Evolutionary conservation across 345 rosid species (phyloP).

Genomic region (Heritiera littoralis): DNA sequence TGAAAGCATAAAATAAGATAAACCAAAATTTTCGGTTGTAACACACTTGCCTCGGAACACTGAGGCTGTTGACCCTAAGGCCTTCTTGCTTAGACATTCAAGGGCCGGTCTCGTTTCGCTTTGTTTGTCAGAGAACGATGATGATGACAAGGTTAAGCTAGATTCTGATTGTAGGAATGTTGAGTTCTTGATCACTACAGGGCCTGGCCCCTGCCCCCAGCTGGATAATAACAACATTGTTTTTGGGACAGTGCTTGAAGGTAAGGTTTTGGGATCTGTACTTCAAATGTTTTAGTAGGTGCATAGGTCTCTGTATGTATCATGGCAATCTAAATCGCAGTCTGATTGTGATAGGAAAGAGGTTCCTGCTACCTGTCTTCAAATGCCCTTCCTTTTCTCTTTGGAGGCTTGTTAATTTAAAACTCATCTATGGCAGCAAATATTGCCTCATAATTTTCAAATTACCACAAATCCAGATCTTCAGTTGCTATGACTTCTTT

Average conservation of each 20-base stretch:
- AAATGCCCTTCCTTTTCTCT: not conserved
- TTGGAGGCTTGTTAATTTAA: not conserved
- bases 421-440: not conserved
- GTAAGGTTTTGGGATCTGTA: constrained; percentile 29
- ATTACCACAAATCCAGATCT: not conserved
- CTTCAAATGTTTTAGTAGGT: not conserved
- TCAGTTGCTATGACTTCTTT: not conserved
- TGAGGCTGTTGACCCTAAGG: no score
- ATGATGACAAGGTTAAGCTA: constrained; percentile 67
- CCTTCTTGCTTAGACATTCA: no score
- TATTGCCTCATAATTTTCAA: not conserved
- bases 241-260: constrained; percentile 86
- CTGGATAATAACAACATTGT: constrained; percentile 77
- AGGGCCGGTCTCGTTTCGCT: constrained; percentile 42
- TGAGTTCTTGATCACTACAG: constrained; percentile 87
- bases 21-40: not conserved
- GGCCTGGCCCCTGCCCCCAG: constrained; percentile 86
- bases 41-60: constrained; percentile 23
- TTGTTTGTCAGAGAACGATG: constrained; percentile 84
- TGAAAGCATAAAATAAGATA: not conserved
- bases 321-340: not conserved
- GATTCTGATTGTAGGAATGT: constrained; percentile 77
- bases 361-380: not conserved
- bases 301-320: not conserved
- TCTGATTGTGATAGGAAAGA: not conserved